Evolutionary conservation across 2,329 filamentous ascomycete species (phyloP), one percentile per base, ranked within the genome.

Genomic region (Fonsecaea nubica): DNA sequence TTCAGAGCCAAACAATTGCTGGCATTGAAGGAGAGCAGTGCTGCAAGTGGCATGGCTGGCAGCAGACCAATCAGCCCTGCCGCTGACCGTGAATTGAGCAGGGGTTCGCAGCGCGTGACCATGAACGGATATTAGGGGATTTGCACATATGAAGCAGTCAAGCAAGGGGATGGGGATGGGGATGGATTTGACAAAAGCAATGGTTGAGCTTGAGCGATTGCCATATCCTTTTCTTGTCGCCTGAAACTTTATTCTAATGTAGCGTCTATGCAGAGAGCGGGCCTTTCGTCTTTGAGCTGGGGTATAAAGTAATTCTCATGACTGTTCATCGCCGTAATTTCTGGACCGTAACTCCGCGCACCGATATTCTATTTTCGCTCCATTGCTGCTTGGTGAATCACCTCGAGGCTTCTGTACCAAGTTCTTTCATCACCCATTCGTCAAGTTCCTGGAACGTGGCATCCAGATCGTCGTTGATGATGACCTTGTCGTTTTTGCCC

Each of bases 1-100:
- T 99, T 99, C 93, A 93, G 95, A 82, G 93, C 95, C 76, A 99
- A 99, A 89, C 95, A 99, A 83, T 86, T 99, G 76, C 84, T 99
- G 77, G 95, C 95, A 65, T 87, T 99, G 79, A 99, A 98, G 89
- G 95, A 99, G 86, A 97, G 91, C 86, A 96, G 92, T 77, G 92
- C 92, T 74, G 91, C 92, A 72, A 91, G 89, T 72, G 83, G 83
- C 65, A 77, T 78, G 69, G 85, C 89, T 84, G 88, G 90, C 72
- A 95, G 92, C 84, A 87, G 94, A 79, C 95, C 95, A 77, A 99
- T 99, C 85, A 96, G 92, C 79, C 95, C 95, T 68, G 87, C 93
- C 68, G 94, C 95, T 64, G 95, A 99, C 73, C 89, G 95, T 73
- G 95, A 99, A 83, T 83, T 99, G 76, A 98, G 94, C 90, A 89